Base-by-base conservation (phyloP, 1,139 yeast species). In the Hyphopichia burtonii region DNA sequence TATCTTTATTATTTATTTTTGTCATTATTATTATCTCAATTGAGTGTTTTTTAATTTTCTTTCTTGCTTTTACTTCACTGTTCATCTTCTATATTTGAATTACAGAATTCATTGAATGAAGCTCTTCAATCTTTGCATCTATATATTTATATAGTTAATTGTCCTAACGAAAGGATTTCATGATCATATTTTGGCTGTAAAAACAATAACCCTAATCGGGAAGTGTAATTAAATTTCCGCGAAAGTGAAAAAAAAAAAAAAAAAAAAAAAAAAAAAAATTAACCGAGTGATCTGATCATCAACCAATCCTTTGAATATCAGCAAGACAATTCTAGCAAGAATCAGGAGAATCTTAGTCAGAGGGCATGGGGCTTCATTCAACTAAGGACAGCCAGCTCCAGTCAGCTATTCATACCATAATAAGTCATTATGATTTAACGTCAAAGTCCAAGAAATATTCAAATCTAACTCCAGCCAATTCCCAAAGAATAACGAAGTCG, bases 161-260 rank as follows among this genome's bases (percentile, higher is more conserved):
- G 46, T 47, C 51, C 52, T 42, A 39, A 44, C 34, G 58, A 54
- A 54, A 46, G 58, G 58, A 54, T 46, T 44, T 19, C 31, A 40
- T 33, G 10, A 36, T 27, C 11, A 15, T 11, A 4, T 17, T 8
- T n/a, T 17, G n/a, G 28, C 10, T 23, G 15, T 17, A 25, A 25
- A 9, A 25, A 9, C 8, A 22, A 22, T 22, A 22, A n/a, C n/a
- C 31, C 23, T 6, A 11, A 27, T 7, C 31, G 4, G 31, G 31
- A 27, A 27, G n/a, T 27, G 31, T 27, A 27, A 27, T 27, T 27
- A 14, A 27, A 12, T 27, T 27, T 11, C 12, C 5, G 31, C 31
- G 12, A 27, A n/a, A n/a, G n/a, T n/a, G n/a, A n/a, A n/a, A n/a
- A n/a, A n/a, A n/a, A n/a, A n/a, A n/a, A n/a, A n/a, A 30, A 15